Percentiles rank a stretch among this genome's conserved stretches.
Conservation (phyloP, 768 basidiomycete species). For the Pleurotus tuoliensis region DNA sequence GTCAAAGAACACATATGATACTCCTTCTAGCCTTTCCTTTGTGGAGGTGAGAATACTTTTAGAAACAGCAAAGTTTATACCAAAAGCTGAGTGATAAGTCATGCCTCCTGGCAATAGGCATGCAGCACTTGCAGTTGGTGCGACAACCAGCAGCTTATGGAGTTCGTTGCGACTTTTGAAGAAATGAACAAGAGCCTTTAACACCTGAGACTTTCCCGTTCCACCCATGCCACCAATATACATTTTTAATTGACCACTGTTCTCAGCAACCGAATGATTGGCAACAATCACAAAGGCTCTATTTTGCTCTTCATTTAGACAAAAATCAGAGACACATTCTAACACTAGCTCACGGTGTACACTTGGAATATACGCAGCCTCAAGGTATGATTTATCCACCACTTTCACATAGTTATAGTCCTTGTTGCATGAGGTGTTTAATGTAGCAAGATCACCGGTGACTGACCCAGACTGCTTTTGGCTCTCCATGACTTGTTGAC, state of each 20-base stretch:
- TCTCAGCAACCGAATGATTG: constrained; percentile 2
- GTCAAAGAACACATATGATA: too few species aligned
- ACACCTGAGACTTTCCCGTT: too few species aligned
- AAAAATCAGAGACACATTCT: not conserved
- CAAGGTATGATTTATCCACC: too few species aligned
- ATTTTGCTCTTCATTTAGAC: not conserved
- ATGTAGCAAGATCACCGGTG: too few species aligned
- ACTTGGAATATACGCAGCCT: not conserved
- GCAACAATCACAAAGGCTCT: constrained; percentile 26
- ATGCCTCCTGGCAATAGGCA: constrained; percentile 18
- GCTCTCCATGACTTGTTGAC: too few species aligned
- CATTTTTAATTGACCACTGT: too few species aligned
- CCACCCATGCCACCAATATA: constrained; percentile 11
- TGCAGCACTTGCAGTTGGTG: constrained; percentile 23
- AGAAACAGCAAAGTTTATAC: not conserved
- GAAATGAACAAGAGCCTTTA: too few species aligned
- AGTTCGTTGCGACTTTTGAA: constrained; percentile 14
- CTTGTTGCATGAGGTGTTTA: too few species aligned
- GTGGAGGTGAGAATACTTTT: too few species aligned
- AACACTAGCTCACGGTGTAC: not conserved
- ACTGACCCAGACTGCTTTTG: too few species aligned
- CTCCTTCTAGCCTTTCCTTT: not conserved
- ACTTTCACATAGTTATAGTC: not conserved
- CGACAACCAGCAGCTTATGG: constrained; percentile 21
- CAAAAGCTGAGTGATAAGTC: constrained; percentile 19